Evolutionary conservation across 1,139 yeast genomes (phyloP).

Genomic region (Fermentozyma sake): DNA sequence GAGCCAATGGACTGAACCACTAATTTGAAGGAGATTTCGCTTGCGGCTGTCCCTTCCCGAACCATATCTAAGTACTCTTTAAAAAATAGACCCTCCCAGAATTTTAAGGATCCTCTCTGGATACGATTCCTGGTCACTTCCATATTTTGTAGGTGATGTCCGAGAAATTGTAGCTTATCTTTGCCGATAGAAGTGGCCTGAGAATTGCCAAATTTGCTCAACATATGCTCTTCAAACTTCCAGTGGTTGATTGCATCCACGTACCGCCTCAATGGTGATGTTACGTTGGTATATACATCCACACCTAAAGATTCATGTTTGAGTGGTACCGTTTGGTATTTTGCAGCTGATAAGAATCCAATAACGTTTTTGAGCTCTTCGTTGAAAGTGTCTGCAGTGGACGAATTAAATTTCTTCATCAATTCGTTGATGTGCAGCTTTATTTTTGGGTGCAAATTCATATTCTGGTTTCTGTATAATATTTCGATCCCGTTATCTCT

Average conservation of each 20-base stretch:
- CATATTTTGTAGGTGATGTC: slow-evolving; percentile 28
- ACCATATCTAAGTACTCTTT: slow-evolving; percentile 21
- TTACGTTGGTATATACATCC: slow-evolving; percentile 62
- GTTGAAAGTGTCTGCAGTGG: too few species aligned
- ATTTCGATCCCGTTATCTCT: slow-evolving; percentile 46
- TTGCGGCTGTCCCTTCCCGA: slow-evolving; percentile 11
- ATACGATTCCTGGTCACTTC: slow-evolving; percentile 25
- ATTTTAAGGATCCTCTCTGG: slow-evolving; percentile 23
- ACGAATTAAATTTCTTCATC: too few species aligned
- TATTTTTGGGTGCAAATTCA: slow-evolving; percentile 23
- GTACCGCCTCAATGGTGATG: slow-evolving; percentile 86
- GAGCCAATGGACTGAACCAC: slow-evolving; percentile 24
- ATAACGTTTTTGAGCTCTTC: slow-evolving; percentile 10
- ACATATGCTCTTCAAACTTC: slow-evolving; percentile 27
- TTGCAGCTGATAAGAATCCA: slow-evolving; percentile 12
- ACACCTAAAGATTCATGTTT: slow-evolving; percentile 67
- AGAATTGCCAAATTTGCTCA: slow-evolving; percentile 7
- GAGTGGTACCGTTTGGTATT: slow-evolving; percentile 26
- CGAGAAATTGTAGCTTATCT: slow-evolving; percentile 15
- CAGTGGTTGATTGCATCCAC: slow-evolving; percentile 82
- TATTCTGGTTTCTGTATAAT: slow-evolving; percentile 42
- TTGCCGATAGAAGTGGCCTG: slow-evolving; percentile 5
- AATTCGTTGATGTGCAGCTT: slow-evolving; percentile 40
- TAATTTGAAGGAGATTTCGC: slow-evolving; percentile 19
- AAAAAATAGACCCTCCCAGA: slow-evolving; percentile 39